These are phyloP conservation scores for Coemansia sp. DNA, from an alignment of 192 early-diverging fungal genomes.

Conservation along the genomic window DNA sequence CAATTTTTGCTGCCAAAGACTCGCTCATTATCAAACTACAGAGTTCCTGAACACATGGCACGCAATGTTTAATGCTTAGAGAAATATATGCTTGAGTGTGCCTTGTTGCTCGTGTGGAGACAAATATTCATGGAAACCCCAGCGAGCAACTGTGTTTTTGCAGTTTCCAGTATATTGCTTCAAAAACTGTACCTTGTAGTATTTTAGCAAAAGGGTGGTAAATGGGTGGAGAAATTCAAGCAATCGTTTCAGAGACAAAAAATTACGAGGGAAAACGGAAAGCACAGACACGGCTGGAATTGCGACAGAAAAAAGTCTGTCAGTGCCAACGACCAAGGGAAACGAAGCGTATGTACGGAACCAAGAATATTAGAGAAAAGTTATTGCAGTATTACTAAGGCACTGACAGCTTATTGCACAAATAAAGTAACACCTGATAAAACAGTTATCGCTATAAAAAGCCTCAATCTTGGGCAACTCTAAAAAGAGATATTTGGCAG, in stretches of 20 bases:
- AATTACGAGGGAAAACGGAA: not conserved
- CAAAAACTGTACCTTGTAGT: not conserved
- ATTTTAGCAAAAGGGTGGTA: not conserved
- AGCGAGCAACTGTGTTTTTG: too few relatives aligned
- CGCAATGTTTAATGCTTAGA: too few relatives aligned
- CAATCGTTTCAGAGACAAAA: not conserved
- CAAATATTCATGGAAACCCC: too few relatives aligned
- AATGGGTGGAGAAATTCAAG: not conserved
- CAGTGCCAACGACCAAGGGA: not conserved
- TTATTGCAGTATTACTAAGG: constrained; percentile 7
- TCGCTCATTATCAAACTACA: constrained; percentile 35
- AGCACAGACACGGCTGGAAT: constrained; percentile 1
- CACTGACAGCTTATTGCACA: not conserved
- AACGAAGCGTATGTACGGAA: not conserved
- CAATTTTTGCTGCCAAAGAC: constrained; percentile 28
- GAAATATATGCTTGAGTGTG: too few relatives aligned
- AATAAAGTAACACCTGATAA: constrained; percentile 6
- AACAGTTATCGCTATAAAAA: too few relatives aligned
- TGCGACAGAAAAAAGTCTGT: not conserved
- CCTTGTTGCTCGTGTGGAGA: too few relatives aligned
- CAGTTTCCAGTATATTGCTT: too few relatives aligned
- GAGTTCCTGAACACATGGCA: too few relatives aligned
- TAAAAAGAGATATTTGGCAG: not conserved
- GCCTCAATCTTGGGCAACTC: not conserved
- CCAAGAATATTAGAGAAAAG: constrained; percentile 1